Evolutionary conservation across 345 rosid species (phyloP).

Genomic region (Boechera retrofracta): DNA sequence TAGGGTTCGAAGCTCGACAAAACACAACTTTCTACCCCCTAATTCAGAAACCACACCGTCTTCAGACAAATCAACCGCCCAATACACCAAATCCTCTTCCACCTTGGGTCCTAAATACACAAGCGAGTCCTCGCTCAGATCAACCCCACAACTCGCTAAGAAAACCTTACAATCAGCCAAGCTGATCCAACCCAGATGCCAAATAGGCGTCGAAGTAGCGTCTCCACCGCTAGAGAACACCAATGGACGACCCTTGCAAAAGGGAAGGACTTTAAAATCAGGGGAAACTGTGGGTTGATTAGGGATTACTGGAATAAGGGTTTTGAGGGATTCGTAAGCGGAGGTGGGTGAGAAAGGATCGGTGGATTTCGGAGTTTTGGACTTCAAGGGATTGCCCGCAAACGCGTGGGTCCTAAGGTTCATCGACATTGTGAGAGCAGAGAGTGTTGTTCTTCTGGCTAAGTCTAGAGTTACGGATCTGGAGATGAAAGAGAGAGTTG

Average conservation of each 20-base stretch:
- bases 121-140: slow-evolving; percentile 61
- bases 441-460: slow-evolving; percentile 34
- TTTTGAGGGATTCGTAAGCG: slow-evolving; percentile 71
- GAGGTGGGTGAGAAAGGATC: slow-evolving; percentile 66
- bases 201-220: slow-evolving; percentile 53
- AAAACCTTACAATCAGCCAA: slow-evolving; percentile 63
- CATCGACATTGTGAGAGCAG: slow-evolving; percentile 61
- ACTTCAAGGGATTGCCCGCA: slow-evolving; percentile 73
- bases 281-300: slow-evolving; percentile 52
- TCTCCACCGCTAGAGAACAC: slow-evolving; percentile 56
- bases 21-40: slow-evolving; percentile 56
- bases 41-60: slow-evolving; percentile 52
- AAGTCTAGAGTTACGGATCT: slow-evolving; percentile 34
- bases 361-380: slow-evolving; percentile 63
- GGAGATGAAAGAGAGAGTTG: slow-evolving; percentile 41
- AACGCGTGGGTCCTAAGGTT: slow-evolving; percentile 71
- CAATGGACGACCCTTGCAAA: slow-evolving; percentile 81
- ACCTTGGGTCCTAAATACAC: slow-evolving; percentile 77
- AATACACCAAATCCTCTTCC: slow-evolving; percentile 68
- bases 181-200: slow-evolving; percentile 86
- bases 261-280: slow-evolving; percentile 77
- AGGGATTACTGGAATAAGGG: slow-evolving; percentile 52
- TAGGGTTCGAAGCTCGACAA: slow-evolving; percentile 85
- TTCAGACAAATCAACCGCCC: slow-evolving; percentile 77
- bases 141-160: slow-evolving; percentile 52